phyloP scores from a whole-genome alignment of 345 rosid genomes.

The Eucalyptus erythrocorys region DNA sequence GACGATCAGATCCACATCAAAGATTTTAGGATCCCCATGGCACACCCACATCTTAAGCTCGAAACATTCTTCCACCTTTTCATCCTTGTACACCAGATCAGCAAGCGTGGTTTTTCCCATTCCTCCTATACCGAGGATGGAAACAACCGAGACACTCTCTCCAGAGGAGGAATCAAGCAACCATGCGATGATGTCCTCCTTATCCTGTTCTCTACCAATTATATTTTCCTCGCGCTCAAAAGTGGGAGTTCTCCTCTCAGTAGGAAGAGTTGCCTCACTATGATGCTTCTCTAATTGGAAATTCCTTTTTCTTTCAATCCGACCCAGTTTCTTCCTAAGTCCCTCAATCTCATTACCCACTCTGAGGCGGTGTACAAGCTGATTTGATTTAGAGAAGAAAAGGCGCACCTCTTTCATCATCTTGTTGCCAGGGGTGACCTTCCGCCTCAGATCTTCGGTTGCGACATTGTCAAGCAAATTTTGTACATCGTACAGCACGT shows the following conservation, averaged over 20 bases:
- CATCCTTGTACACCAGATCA: constrained; percentile 7
- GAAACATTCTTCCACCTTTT: not conserved
- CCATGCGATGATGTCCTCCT: not conserved
- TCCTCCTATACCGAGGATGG: constrained; percentile 20
- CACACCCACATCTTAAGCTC: constrained; percentile 13
- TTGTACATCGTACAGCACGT: constrained; percentile 1
- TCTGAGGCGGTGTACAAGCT: not conserved
- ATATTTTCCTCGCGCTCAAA: not conserved
- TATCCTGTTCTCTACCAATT: not conserved
- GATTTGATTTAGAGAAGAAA: not conserved
- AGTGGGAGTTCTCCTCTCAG: not conserved
- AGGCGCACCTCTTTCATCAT: not conserved
- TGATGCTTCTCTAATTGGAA: no score
- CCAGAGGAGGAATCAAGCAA: not conserved
- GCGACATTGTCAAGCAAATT: constrained; percentile 6
- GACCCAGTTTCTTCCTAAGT: not conserved
- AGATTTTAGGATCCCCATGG: not conserved
- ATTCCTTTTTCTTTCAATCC: not conserved
- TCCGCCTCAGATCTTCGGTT: not conserved
- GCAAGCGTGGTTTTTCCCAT: constrained; percentile 29
- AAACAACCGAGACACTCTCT: not conserved
- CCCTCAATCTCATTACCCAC: not conserved
- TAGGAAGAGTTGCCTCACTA: no score
- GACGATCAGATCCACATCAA: not conserved
- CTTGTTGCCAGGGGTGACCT: not conserved